Evolutionary conservation across 352 stramenopile species (phyloP), one percentile per base, ranked within the genome.

Genomic region (Globisporangium splendens): DNA sequence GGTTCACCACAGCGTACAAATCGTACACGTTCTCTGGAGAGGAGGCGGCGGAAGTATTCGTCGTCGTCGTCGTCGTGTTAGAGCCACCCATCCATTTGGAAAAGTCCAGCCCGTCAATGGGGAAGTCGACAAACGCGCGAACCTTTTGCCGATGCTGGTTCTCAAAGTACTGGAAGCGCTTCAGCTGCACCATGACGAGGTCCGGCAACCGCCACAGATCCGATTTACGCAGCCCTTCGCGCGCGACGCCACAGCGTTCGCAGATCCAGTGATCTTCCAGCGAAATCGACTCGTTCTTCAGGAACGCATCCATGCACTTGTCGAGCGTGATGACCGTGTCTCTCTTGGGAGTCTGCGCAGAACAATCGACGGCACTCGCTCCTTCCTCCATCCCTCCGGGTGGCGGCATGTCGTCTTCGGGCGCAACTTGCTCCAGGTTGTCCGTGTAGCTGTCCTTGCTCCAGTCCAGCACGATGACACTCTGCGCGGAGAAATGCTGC

Each of bases 1-100:
- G 97, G 76, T 99, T 98, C n/a, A 97, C 92, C 8, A 99, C 96
- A 18, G 89, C 95, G 63, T 98, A 99, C 24, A 99, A 72, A 65
- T 99, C 96, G 61, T 98, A 99, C 21, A 95, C 66, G 22, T 56
- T 61, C 12, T 42, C 47, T 18, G 54, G 50, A 24, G 39, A 31
- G 7, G 59, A 49, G 20, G 28, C 28, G 28, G 28, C 28, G 28
- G 28, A 35, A 35, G 28, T 35, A 35, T 35, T 35, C 28, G 28
- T 10, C 3, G 22, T 59, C 20, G 52, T 20, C 21, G 41, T 33
- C 42, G 47, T 59, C 17, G 38, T 51, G 48, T 21, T 47, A 14
- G 46, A 42, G 20, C 67, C 54, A 22, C 66, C 76, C 60, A 92
- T 87, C 76, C 84, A 93, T 22, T 72, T 76, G 8, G 76, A 81